These are phyloP conservation scores for Boletales sp. DNA, from an alignment of 768 basidiomycete species.

Conservation along the genomic window DNA sequence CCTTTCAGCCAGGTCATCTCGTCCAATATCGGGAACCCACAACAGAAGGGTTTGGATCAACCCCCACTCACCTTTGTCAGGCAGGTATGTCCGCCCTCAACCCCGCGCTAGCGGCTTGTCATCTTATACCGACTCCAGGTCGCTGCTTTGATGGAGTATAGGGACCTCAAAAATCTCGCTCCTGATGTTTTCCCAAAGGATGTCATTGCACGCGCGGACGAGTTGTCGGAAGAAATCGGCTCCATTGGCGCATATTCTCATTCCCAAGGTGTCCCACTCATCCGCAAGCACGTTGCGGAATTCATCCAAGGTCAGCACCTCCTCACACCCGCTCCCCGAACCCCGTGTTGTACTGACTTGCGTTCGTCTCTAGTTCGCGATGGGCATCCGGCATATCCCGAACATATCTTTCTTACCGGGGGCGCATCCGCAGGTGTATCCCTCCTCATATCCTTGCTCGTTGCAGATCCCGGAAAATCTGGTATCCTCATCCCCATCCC, in stretches of 20 bases:
- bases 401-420: constrained; percentile 89
- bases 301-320: constrained; percentile 74
- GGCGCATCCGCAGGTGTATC: constrained; percentile 96
- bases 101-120: no score
- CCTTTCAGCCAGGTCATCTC: constrained; percentile 89
- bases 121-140: constrained; percentile 44
- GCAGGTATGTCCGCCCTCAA: constrained; percentile 56
- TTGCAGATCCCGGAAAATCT: constrained; percentile 52
- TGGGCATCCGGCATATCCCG: constrained; percentile 77
- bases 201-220: constrained; percentile 77
- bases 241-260: constrained; percentile 95
- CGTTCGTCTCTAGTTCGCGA: constrained; percentile 64
- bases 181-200: constrained; percentile 80
- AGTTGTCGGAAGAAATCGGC: constrained; percentile 81
- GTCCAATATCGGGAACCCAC: constrained; percentile 97
- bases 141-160: constrained; percentile 90
- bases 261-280: constrained; percentile 86
- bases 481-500: constrained; percentile 96
- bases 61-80: constrained; percentile 87
- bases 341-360: constrained; percentile 4
- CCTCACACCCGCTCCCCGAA: background rate
- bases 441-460: constrained; percentile 76
- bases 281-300: constrained; percentile 82
- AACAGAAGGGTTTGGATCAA: constrained; percentile 93
- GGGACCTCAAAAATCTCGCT: constrained; percentile 74